Evolutionary conservation across 1,284 basidiomycete species (phyloP).

Genomic region (Schizopora paradoxa): DNA sequence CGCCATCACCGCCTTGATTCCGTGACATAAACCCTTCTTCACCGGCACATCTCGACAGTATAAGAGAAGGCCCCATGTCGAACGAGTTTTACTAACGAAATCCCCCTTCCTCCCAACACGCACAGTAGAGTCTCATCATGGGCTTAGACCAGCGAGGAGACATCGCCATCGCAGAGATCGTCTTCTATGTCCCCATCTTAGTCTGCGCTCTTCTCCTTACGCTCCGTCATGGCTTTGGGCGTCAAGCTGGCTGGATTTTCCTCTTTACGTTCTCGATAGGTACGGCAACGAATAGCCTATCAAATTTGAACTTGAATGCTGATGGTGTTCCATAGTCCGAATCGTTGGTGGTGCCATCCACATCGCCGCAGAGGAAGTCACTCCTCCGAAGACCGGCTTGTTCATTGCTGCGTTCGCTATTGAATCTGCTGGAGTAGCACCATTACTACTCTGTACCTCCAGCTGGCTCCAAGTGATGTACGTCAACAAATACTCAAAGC

Average conservation of each 20-base stretch:
- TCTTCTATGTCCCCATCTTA: conserved; percentile 49
- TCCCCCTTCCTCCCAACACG: conserved; percentile 36
- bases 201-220: conserved; percentile 38
- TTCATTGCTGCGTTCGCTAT: conserved; percentile 48
- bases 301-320: conserved; percentile 1
- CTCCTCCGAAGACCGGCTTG: conserved; percentile 35
- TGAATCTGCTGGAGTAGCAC: conserved; percentile 49
- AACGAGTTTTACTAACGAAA: not conserved
- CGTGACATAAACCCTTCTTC: not conserved
- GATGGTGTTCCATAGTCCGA: conserved; percentile 37
- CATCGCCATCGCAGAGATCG: conserved; percentile 50
- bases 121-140: no score
- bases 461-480: conserved; percentile 59
- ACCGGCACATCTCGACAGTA: no score
- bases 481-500: conserved; percentile 24
- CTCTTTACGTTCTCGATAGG: conserved; percentile 49
- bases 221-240: conserved; percentile 46
- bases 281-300: conserved; percentile 25
- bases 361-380: conserved; percentile 42
- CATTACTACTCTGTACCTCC: conserved; percentile 48
- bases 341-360: conserved; percentile 51
- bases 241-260: conserved; percentile 56
- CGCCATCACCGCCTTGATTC: no score
- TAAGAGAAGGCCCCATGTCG: no score
- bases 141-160: conserved; percentile 33